Base-by-base conservation (phyloP, 176 grass and related monocot species). In the Pontederia paniculata region DNA sequence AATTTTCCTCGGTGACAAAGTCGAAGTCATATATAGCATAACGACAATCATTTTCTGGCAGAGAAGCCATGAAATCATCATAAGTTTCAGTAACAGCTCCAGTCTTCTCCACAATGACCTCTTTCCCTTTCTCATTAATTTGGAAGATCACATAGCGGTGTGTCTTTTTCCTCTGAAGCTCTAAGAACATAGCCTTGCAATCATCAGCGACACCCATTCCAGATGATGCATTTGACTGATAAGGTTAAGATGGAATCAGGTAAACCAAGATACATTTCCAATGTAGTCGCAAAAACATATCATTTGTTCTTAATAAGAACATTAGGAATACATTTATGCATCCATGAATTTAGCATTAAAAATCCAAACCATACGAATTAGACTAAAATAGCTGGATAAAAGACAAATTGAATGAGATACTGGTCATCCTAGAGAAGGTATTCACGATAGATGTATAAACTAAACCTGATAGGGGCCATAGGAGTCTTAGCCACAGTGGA, bases 11-110 rank as follows among this genome's bases (percentile, higher is more conserved):
- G 53, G 89, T 95, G 52, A 95, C 89, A 44, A 95, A 95, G 77
- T 95, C 89, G 53, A 95, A 95, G 70, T 95, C 89, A 76, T 95
- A 95, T 54, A 95, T 46, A 2, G 89, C 89, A 57, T 89, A 95
- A 80, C 89, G 83, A 67, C 89, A 95, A 58, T 95, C 89, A 50
- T 95, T 95, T 68, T 95, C 85, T 70, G 89, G 89, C 52, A 95
- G 89, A 75, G 73, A 89, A 28, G 81, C 81, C 60, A 89, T 58
- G 59, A 95, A 95, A 60, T 95, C 89, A 78, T 95, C 85, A 75
- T 95, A 95, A 54, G 85, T 95, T 67, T 95, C 89, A 67, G 89
- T 76, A 50, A 85, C 84, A 45, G 75, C 85, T 31, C 89, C 89
- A 0, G 84, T 86, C 76, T 95, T 95, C 75, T 95, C 89, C 52